Evolutionary conservation across 805 yeast genomes (phyloP), one percentile per base, ranked within the genome.

Genomic region (Kodamaea jinghongensis): DNA sequence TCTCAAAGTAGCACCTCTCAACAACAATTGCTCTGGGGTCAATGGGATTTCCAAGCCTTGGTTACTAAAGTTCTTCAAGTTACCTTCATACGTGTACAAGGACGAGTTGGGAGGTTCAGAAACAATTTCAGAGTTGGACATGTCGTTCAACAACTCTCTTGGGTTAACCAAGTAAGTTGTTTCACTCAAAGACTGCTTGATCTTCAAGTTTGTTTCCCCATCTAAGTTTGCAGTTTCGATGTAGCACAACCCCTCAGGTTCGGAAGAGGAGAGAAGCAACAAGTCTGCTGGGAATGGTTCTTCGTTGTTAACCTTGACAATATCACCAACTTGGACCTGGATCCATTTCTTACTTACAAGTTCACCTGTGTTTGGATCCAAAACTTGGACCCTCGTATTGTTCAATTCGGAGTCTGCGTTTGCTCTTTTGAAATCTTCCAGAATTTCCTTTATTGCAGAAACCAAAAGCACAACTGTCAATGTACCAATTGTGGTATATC

Each of bases 161-260:
- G 93, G 86, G 35, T 84, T 79, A 17, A 84, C 83, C 41, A 85
- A 58, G 45, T 73, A 71, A 3, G 87, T 73, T 0, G 99, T 93
- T 53, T 89, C 96, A 2, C 76, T 68, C 37, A 74, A 73, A 1
- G 96, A 79, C 60, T 93, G 98, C 56, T 95, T 95, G 57, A 93
- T 93, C 56, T 93, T 93, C 53, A 93, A 72, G 60, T 93, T 93
- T 0, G 99, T 95, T 61, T 93, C 99, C 42, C 99, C 99, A 62
- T 93, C 99, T 50, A 93, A 70, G 55, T 93, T 93, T 0, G 99
- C 96, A 1, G 99, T 93, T 63, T 93, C 99, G 41, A 95, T 87
- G 54, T 93, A 93, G 60, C 99, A 95, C 45, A 93, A 71, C 2
- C 99, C 99, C 62, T 91, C 98, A 0, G 99, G 99, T 61, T 93